phyloP scores from a whole-genome alignment of 179 eudicot genomes.

The Nepenthes alata region DNA sequence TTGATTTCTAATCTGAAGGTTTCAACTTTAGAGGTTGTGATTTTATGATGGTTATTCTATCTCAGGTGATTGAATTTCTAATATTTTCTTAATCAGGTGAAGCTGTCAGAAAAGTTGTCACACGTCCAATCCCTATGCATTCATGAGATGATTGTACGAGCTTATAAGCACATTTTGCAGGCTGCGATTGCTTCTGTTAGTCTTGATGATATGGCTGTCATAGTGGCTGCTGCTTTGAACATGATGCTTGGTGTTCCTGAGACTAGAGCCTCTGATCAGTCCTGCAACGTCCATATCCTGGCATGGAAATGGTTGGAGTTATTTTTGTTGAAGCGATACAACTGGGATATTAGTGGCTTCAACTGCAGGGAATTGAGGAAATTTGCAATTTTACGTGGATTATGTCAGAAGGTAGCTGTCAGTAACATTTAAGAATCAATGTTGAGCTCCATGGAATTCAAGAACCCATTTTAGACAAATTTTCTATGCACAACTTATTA shows the following conservation, averaged over 20 bases:
- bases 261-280: conserved; percentile 23
- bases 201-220: conserved; percentile 54
- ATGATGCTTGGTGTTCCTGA: conserved; percentile 80
- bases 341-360: conserved; percentile 69
- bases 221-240: conserved; percentile 74
- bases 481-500: too few relatives aligned
- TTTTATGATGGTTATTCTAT: not conserved
- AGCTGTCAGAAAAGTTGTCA: conserved; percentile 88
- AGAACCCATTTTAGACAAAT: too few relatives aligned
- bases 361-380: conserved; percentile 83
- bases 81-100: conserved; percentile 50
- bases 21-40: not conserved
- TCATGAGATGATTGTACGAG: conserved; percentile 99
- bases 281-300: conserved; percentile 40
- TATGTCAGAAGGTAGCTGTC: conserved; percentile 74
- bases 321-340: conserved; percentile 72
- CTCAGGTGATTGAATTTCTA: conserved; percentile 3
- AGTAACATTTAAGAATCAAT: too few relatives aligned
- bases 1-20: too few relatives aligned
- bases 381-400: conserved; percentile 89
- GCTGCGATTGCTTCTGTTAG: conserved; percentile 80
- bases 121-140: conserved; percentile 98
- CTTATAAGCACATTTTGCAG: conserved; percentile 90
- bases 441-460: too few relatives aligned
- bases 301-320: conserved; percentile 78